Evolutionary conservation across 306 rosid genomes (phyloP).

Genomic region (Sesbania bispinosa): DNA sequence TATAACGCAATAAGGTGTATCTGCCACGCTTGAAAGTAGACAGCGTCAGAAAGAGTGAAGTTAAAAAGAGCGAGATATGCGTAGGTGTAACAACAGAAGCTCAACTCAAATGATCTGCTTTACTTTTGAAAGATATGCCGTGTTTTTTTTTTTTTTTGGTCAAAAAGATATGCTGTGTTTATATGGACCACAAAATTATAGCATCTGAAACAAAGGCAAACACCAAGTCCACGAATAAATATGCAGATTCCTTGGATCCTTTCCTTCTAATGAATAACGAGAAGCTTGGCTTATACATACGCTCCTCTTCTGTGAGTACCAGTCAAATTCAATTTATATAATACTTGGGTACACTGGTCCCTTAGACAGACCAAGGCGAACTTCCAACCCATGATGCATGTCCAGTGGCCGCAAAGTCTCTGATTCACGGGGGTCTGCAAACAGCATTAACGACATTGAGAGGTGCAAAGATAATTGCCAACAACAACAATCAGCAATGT

Average conservation of each 20-base stretch:
- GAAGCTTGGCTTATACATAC: not conserved
- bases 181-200: not conserved
- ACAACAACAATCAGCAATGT: not conserved
- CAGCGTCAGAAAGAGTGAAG: not conserved
- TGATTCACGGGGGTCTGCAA: conserved; percentile 85
- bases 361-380: conserved; percentile 82
- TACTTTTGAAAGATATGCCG: not conserved
- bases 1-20: not conserved
- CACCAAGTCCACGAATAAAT: not conserved
- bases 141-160: too few species aligned
- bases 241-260: not conserved
- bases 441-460: not conserved
- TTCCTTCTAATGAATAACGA: conserved; percentile 1
- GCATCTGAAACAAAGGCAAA: conserved; percentile 14
- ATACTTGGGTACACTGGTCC: conserved; percentile 84
- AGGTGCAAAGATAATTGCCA: not conserved
- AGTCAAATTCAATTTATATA: conserved; percentile 34
- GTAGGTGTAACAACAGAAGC: not conserved
- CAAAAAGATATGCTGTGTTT: not conserved
- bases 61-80: not conserved
- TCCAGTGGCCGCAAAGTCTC: conserved; percentile 71
- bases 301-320: not conserved
- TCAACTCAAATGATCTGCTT: conserved; percentile 24
- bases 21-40: not conserved
- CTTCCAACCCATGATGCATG: conserved; percentile 95